Conservation (phyloP, 208 protist genomes). For the Trypanosoma grayi region DNA sequence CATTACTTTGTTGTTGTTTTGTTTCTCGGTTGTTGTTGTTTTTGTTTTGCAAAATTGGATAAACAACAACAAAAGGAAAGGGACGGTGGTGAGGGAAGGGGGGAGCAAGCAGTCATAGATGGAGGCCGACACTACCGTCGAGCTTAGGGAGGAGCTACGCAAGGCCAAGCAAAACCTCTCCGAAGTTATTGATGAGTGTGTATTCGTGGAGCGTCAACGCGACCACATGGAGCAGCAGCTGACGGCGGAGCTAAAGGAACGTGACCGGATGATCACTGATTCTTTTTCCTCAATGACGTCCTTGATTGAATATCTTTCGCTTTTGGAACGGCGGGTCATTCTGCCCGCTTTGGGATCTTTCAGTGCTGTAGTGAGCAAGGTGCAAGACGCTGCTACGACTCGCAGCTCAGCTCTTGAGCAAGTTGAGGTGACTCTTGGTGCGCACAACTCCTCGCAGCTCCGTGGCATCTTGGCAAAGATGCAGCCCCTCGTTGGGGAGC, state of each 20-base stretch:
- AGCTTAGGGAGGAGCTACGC: slow-evolving; percentile 12
- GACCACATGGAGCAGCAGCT: slow-evolving; percentile 38
- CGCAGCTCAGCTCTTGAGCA: slow-evolving; percentile 7
- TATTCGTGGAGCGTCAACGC: slow-evolving; percentile 68
- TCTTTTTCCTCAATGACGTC: slow-evolving; percentile 21
- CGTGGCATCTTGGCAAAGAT: slow-evolving; percentile 4
- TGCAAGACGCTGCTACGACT: neutral
- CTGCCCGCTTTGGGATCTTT: slow-evolving; percentile 19
- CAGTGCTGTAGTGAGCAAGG: slow-evolving; percentile 4
- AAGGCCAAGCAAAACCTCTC: slow-evolving; percentile 48
- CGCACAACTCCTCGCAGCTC: neutral
- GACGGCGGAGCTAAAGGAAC: slow-evolving; percentile 25
- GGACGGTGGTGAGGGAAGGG: neutral
- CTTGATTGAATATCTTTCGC: slow-evolving; percentile 18
- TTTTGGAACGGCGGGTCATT: slow-evolving; percentile 21
- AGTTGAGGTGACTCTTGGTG: slow-evolving; percentile 8
- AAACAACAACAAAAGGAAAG: neutral
- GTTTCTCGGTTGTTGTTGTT: slow-evolving; percentile 1
- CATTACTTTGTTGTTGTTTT: neutral
- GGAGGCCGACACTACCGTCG: neutral
- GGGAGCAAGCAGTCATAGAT: neutral
- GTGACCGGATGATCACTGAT: slow-evolving; percentile 21
- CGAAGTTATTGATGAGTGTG: slow-evolving; percentile 77
- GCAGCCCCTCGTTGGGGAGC: neutral
- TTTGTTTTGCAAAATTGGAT: neutral